A percentile compares a stretch with the other conserved stretches of the same genome.
Evolutionary conservation across 768 basidiomycete genomes (phyloP).

Genomic region (Lactifluus pinguis): DNA sequence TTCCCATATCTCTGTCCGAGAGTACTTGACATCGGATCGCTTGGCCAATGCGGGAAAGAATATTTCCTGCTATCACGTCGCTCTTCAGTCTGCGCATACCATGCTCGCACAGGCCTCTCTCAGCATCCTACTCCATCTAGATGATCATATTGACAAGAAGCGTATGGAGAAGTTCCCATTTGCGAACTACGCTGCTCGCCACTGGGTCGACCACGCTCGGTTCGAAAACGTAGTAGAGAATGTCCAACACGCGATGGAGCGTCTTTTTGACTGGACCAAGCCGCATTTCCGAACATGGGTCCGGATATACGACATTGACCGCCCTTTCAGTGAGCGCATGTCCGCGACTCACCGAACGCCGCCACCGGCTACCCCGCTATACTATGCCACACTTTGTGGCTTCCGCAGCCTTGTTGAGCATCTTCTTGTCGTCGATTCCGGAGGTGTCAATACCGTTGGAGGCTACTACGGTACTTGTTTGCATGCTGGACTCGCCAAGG

Average conservation of each 20-base stretch:
- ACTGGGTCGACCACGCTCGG: not conserved
- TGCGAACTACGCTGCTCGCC: not conserved
- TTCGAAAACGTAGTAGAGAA: not conserved
- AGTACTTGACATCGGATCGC: not conserved
- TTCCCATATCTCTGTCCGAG: conserved; percentile 2
- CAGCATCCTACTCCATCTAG: not conserved
- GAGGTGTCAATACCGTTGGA: not conserved
- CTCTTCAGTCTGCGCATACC: not conserved
- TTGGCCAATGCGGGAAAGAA: not conserved
- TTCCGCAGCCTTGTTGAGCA: not conserved
- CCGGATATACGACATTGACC: not conserved
- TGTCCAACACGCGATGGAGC: not conserved
- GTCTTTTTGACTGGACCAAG: not conserved
- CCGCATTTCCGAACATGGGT: not conserved
- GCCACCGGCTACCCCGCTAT: not conserved
- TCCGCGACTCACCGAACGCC: not conserved
- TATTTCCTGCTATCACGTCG: not conserved
- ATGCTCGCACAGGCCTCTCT: conserved; percentile 1
- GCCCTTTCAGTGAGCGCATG: not conserved
- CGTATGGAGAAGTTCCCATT: not conserved
- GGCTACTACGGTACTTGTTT: not conserved
- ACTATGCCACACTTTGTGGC: not conserved
- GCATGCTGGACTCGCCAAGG: not conserved
- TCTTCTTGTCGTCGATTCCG: not conserved
- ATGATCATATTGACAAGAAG: not conserved